Evolutionary conservation across 495 filamentous ascomycete species (phyloP).

Genomic region (Aspergillus campestris): DNA sequence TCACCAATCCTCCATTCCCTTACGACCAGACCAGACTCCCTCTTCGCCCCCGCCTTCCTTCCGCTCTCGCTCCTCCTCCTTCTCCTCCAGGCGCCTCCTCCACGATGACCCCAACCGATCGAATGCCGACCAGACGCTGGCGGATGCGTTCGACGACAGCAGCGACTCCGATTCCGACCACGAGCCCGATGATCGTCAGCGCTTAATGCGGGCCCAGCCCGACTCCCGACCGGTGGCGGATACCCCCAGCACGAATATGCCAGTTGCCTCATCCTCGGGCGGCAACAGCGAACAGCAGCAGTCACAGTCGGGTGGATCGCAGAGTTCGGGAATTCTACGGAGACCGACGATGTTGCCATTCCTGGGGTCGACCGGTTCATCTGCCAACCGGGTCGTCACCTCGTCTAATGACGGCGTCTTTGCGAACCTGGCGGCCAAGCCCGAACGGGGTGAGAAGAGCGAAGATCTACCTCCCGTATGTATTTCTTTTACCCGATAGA

Average conservation of each 20-base stretch:
- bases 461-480: slow-evolving; percentile 87
- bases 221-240: slow-evolving; percentile 25
- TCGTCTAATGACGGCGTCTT: slow-evolving; percentile 84
- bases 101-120: slow-evolving; percentile 43
- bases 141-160: slow-evolving; percentile 77
- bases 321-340: slow-evolving; percentile 28
- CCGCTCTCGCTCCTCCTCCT: slow-evolving; percentile 73
- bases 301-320: slow-evolving; percentile 6
- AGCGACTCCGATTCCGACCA: slow-evolving; percentile 65
- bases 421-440: slow-evolving; percentile 88
- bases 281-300: slow-evolving; percentile 16
- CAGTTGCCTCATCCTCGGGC: slow-evolving; percentile 33
- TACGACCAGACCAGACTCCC: slow-evolving; percentile 45
- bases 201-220: slow-evolving; percentile 68
- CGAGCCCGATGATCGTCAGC: slow-evolving; percentile 71
- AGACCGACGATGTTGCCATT: slow-evolving; percentile 45
- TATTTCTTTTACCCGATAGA: slow-evolving; percentile 13
- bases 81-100: slow-evolving; percentile 48
- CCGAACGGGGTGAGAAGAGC: slow-evolving; percentile 70
- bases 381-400: slow-evolving; percentile 42
- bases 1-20: slow-evolving; percentile 31
- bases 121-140: slow-evolving; percentile 66
- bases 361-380: slow-evolving; percentile 30
- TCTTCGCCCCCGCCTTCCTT: slow-evolving; percentile 92
- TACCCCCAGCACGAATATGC: slow-evolving; percentile 12